phyloP scores from a whole-genome alignment of 305 asterid genomes.

The Rubia balearica region DNA sequence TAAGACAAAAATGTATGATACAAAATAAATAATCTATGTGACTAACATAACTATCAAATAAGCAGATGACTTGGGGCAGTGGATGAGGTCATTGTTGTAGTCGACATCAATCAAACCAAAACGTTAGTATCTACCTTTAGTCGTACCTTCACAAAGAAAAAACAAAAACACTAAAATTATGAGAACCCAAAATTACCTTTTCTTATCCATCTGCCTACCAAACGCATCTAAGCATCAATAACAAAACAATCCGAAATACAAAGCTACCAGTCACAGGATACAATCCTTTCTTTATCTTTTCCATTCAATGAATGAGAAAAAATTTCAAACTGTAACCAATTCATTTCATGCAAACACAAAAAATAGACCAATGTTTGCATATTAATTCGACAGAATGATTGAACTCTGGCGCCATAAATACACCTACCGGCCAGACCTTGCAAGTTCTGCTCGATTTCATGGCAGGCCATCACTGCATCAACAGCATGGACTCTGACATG shows the following conservation, averaged over 20 bases:
- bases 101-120: no score
- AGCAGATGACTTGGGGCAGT: no score
- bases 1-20: no score
- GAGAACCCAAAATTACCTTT: constrained; percentile 17
- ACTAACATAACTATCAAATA: no score
- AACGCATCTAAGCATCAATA: constrained; percentile 27
- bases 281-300: constrained; percentile 15
- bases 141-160: constrained; percentile 34
- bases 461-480: constrained; percentile 97
- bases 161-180: no score
- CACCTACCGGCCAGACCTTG: constrained; percentile 72
- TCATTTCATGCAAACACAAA: constrained; percentile 11
- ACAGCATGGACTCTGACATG: constrained; percentile 97
- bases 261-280: constrained; percentile 4
- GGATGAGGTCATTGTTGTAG: no score
- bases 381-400: background rate
- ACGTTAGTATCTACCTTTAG: constrained; percentile 49
- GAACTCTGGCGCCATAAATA: background rate
- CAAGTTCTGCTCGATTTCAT: constrained; percentile 80
- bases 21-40: no score
- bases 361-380: background rate
- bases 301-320: constrained; percentile 6
- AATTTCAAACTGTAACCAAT: background rate
- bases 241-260: constrained; percentile 9
- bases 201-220: constrained; percentile 35